Percentiles rank a stretch among this genome's conserved stretches.
These are phyloP conservation scores for Anisogramma anomala DNA, from an alignment of 2,329 filamentous ascomycete species.

Conservation along the genomic window DNA sequence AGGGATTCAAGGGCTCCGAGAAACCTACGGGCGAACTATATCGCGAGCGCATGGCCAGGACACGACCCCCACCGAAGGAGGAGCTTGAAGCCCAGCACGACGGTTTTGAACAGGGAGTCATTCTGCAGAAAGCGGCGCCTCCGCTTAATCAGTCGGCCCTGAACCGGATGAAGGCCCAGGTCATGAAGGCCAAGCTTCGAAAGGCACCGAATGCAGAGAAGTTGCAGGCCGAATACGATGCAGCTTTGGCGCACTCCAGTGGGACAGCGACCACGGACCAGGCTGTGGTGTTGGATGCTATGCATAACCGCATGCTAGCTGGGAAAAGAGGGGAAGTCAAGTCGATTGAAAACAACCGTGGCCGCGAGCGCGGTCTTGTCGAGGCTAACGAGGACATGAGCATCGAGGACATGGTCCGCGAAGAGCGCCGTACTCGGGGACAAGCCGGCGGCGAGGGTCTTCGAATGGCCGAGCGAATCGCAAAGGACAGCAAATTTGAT, in stretches of 20 bases:
- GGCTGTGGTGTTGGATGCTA: slow-evolving; percentile 71
- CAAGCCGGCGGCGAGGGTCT: slow-evolving; percentile 68
- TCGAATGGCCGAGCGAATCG: slow-evolving; percentile 81
- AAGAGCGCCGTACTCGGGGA: slow-evolving; percentile 76
- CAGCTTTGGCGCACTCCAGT: slow-evolving; percentile 51
- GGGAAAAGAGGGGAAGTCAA: slow-evolving; percentile 64
- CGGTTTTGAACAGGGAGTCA: slow-evolving; percentile 39
- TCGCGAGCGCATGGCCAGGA: slow-evolving; percentile 57
- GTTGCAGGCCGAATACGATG: slow-evolving; percentile 75
- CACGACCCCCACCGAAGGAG: slow-evolving; percentile 29
- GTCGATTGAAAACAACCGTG: slow-evolving; percentile 65
- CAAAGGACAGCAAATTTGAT: slow-evolving; percentile 83
- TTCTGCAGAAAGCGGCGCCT: slow-evolving; percentile 42
- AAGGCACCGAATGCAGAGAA: slow-evolving; percentile 62
- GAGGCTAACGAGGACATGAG: slow-evolving; percentile 92
- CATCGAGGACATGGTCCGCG: slow-evolving; percentile 92
- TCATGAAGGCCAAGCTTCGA: slow-evolving; percentile 90
- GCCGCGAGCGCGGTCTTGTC: slow-evolving; percentile 71
- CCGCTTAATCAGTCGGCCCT: slow-evolving; percentile 65
- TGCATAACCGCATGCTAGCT: slow-evolving; percentile 82
- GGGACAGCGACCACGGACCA: slow-evolving; percentile 42
- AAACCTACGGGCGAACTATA: slow-evolving; percentile 83
- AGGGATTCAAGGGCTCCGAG: slow-evolving; percentile 72
- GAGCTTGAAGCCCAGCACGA: slow-evolving; percentile 23
- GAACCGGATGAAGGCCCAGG: slow-evolving; percentile 81